phyloP scores from a whole-genome alignment of 768 basidiomycete species.

The Pleurotus djamor region DNA sequence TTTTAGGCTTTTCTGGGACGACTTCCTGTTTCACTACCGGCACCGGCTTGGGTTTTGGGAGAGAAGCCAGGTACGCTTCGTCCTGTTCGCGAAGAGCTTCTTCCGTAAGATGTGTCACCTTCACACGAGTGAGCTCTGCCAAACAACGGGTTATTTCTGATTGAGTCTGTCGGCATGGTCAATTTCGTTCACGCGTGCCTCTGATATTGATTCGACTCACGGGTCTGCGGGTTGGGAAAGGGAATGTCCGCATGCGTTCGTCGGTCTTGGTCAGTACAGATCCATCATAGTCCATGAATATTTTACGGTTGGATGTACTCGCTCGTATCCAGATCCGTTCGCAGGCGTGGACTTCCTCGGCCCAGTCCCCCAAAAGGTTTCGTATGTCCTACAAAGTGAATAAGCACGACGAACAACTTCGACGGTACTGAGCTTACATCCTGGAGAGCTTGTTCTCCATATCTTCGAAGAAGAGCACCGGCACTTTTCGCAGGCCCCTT shows the following conservation, averaged over 20 bases:
- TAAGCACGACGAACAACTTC: slow-evolving; percentile 4
- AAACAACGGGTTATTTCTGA: slow-evolving; percentile 88
- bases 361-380: slow-evolving; percentile 79
- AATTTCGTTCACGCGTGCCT: neutral
- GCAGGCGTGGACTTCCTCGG: slow-evolving; percentile 79
- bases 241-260: slow-evolving; percentile 82
- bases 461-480: slow-evolving; percentile 89
- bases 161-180: slow-evolving; percentile 60
- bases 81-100: slow-evolving; percentile 83
- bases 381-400: slow-evolving; percentile 75
- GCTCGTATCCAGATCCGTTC: slow-evolving; percentile 93
- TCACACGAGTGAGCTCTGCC: slow-evolving; percentile 79
- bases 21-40: slow-evolving; percentile 35
- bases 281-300: slow-evolving; percentile 88
- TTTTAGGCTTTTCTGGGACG: slow-evolving; percentile 44
- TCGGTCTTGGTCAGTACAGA: slow-evolving; percentile 74
- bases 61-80: slow-evolving; percentile 84
- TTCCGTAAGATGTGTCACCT: slow-evolving; percentile 84
- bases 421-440: slow-evolving; percentile 50
- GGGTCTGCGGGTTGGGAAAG: slow-evolving; percentile 94
- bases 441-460: slow-evolving; percentile 90
- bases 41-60: slow-evolving; percentile 73
- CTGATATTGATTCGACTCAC: slow-evolving; percentile 41
- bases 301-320: slow-evolving; percentile 81
- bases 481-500: slow-evolving; percentile 94